Percentiles rank a stretch among this genome's conserved stretches.
These are phyloP conservation scores for Backusella liffmaniae DNA, from an alignment of 192 early-diverging fungal genomes.

Conservation along the genomic window DNA sequence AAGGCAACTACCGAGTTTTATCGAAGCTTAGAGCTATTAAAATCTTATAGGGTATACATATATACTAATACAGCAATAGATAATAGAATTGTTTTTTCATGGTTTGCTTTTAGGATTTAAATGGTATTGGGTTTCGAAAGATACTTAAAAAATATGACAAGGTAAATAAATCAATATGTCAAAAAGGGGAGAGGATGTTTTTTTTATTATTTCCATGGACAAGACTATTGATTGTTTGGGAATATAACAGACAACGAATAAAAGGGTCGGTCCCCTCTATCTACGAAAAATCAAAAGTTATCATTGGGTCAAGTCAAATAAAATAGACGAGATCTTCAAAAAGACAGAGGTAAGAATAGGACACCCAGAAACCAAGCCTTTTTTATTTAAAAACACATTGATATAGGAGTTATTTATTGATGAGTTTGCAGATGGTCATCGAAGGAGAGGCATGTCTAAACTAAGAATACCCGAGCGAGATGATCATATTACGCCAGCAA, in stretches of 20 bases:
- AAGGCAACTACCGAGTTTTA: constrained; percentile 71
- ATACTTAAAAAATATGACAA: constrained; percentile 81
- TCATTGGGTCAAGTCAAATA: constrained; percentile 50
- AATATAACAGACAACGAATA: constrained; percentile 41
- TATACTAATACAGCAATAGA: neutral
- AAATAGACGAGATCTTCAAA: constrained; percentile 24
- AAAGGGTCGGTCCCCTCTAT: constrained; percentile 44
- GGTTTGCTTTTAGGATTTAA: constrained; percentile 26
- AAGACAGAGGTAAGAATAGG: constrained; percentile 2
- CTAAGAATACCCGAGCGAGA: constrained; percentile 52
- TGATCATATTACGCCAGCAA: constrained; percentile 18
- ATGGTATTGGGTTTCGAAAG: constrained; percentile 67
- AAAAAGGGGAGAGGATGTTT: neutral
- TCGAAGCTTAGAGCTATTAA: constrained; percentile 65
- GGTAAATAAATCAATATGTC: constrained; percentile 20
- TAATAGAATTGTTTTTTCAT: neutral
- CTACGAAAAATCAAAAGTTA: constrained; percentile 43
- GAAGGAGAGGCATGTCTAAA: constrained; percentile 63
- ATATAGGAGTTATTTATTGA: constrained; percentile 53
- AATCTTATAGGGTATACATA: constrained; percentile 55
- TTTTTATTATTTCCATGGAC: neutral
- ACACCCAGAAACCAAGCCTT: constrained; percentile 41
- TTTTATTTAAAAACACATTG: constrained; percentile 1
- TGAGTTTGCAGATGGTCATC: constrained; percentile 62
- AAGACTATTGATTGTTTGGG: neutral